Evolutionary conservation across 345 rosid genomes (phyloP).

Genomic region (Pseudoturritis turrita): DNA sequence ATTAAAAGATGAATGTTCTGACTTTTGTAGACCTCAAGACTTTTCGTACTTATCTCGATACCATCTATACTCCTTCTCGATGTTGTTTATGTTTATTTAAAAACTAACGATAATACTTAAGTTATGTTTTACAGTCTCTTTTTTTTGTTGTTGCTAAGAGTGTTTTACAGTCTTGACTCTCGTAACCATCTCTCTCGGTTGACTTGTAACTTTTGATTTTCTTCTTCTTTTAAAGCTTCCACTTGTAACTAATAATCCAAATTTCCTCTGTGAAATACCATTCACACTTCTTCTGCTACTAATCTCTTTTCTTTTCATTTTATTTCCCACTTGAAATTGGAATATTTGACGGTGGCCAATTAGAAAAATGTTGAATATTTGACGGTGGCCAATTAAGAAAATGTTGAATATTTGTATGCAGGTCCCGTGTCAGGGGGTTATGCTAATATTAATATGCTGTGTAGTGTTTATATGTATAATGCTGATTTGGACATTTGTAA

Average conservation of each 20-base stretch:
- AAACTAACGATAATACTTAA: neutral
- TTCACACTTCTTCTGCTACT: slow-evolving; percentile 12
- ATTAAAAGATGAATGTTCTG: neutral
- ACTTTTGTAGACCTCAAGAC: slow-evolving; percentile 9
- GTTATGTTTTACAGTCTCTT: too few species aligned
- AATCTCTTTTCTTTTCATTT: neutral
- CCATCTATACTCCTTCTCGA: neutral
- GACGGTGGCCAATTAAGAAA: neutral
- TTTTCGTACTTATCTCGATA: neutral
- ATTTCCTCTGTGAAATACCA: neutral
- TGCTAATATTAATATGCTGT: too few species aligned
- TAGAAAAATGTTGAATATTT: neutral
- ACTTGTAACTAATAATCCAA: slow-evolving; percentile 3
- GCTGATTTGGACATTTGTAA: neutral
- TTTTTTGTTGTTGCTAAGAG: too few species aligned
- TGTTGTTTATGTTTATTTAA: slow-evolving; percentile 2
- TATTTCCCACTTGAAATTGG: neutral
- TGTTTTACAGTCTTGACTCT: slow-evolving; percentile 5
- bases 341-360: slow-evolving; percentile 8
- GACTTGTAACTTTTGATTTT: neutral
- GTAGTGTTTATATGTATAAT: neutral
- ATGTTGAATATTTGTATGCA: neutral
- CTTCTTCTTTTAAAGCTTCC: neutral
- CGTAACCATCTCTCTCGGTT: neutral
- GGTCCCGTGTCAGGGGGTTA: neutral